Conservation (phyloP, 768 basidiomycete genomes). For the Atractiella rhizophila region DNA sequence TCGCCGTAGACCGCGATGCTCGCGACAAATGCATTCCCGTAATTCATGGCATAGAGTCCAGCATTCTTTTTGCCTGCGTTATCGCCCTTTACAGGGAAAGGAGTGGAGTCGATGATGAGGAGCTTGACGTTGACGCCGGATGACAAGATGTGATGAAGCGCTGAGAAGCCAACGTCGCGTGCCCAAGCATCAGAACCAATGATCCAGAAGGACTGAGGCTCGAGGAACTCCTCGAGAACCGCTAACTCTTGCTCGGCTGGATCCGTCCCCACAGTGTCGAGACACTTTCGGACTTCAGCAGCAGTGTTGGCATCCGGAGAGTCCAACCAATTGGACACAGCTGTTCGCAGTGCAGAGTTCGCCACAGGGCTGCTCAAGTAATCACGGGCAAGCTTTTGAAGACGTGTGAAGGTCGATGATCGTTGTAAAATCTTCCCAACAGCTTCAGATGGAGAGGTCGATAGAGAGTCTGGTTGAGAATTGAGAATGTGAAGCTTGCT, state of each 20-base stretch:
- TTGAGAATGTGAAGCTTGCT: too few species aligned
- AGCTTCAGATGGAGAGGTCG: too few species aligned
- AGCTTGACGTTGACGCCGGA: conserved; percentile 81
- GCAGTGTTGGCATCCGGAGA: too few species aligned
- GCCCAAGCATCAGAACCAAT: conserved; percentile 97
- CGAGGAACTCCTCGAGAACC: conserved; percentile 34
- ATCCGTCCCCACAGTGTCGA: background rate
- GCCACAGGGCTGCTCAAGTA: too few species aligned
- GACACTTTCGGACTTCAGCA: too few species aligned
- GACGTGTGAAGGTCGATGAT: too few species aligned
- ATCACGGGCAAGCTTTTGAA: too few species aligned
- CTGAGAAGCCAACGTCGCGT: conserved; percentile 83
- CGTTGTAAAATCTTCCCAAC: too few species aligned
- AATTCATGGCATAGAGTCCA: conserved; percentile 93
- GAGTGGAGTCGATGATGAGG: conserved; percentile 73
- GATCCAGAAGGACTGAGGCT: conserved; percentile 66
- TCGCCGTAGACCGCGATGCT: conserved; percentile 88
- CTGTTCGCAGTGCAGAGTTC: too few species aligned
- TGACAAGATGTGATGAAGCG: conserved; percentile 77
- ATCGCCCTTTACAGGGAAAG: conserved; percentile 49
- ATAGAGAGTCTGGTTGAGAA: too few species aligned
- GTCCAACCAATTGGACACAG: too few species aligned
- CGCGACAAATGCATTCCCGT: conserved; percentile 87
- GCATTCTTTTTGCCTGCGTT: conserved; percentile 71
- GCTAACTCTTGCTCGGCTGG: conserved; percentile 32